Evolutionary conservation across 768 basidiomycete species (phyloP).

Genomic region (Gloeophyllum trabeum): DNA sequence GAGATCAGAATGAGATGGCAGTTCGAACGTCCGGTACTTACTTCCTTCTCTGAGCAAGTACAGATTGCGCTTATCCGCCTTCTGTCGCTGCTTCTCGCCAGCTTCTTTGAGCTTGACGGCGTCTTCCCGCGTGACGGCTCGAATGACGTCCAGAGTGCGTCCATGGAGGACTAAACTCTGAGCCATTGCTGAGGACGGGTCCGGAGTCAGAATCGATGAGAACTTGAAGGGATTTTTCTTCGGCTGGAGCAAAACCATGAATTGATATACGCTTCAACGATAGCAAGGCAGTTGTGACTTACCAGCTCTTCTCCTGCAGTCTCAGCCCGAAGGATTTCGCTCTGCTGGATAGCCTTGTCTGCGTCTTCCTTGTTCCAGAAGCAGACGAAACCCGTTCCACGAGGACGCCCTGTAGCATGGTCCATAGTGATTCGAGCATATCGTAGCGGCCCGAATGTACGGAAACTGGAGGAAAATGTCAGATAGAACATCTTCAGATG

Average conservation of each 20-base stretch:
- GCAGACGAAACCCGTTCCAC: constrained; percentile 94
- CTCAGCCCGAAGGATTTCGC: constrained; percentile 58
- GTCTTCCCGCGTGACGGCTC: constrained; percentile 84
- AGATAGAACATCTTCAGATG: background rate
- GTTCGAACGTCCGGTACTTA: no score
- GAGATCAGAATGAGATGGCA: background rate
- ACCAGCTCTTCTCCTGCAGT: constrained; percentile 33
- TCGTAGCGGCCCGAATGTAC: constrained; percentile 82
- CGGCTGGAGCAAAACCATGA: no score
- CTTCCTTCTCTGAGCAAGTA: constrained; percentile 96
- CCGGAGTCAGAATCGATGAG: constrained; percentile 85
- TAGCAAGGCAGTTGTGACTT: background rate
- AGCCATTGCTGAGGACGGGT: constrained; percentile 80
- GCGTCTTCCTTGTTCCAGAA: constrained; percentile 94
- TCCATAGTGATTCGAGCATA: constrained; percentile 92
- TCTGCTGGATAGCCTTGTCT: constrained; percentile 73
- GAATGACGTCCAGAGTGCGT: constrained; percentile 81
- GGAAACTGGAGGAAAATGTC: constrained; percentile 49
- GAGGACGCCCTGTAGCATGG: constrained; percentile 67
- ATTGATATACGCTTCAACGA: background rate
- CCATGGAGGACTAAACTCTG: constrained; percentile 84
- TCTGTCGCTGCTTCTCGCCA: constrained; percentile 74
- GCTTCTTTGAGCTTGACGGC: constrained; percentile 85
- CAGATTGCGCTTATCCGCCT: constrained; percentile 90
- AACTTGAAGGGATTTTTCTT: constrained; percentile 81